Evolutionary conservation across 202 grass and related monocot species (phyloP).

Genomic region (Panicum virgatum): DNA sequence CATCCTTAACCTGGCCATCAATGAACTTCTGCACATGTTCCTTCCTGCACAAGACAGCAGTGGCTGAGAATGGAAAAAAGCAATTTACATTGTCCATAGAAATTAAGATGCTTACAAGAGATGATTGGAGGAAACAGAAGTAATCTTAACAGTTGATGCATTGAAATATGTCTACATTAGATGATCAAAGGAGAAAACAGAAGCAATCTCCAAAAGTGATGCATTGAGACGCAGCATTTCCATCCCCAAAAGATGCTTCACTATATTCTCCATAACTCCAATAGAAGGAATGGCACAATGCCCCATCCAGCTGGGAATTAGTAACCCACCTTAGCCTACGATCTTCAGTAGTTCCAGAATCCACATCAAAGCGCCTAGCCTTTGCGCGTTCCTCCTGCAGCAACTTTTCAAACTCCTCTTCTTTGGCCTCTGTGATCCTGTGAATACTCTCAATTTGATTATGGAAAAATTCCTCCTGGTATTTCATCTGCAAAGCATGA

Average conservation of each 20-base stretch:
- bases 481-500: conserved; percentile 69
- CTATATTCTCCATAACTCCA: neutral
- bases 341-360: conserved; percentile 66
- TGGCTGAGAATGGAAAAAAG: neutral
- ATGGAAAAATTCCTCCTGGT: conserved; percentile 79
- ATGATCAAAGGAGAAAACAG: neutral
- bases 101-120: neutral
- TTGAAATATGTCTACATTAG: neutral
- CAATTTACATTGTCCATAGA: neutral
- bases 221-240: neutral
- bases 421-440: conserved; percentile 67
- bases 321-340: conserved; percentile 50
- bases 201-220: neutral
- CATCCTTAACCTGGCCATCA: conserved; percentile 66
- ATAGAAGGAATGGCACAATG: neutral
- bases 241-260: neutral
- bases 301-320: neutral
- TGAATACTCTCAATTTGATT: conserved; percentile 81
- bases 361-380: conserved; percentile 58
- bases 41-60: conserved; percentile 50
- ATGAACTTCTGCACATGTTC: conserved; percentile 71
- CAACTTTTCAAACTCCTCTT: conserved; percentile 63
- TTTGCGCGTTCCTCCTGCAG: conserved; percentile 70
- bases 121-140: neutral
- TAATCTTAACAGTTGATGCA: neutral